Evolutionary conservation across 108 stramenopile genomes (phyloP), one percentile per base, ranked within the genome.

Genomic region (Conticribra guillardii): DNA sequence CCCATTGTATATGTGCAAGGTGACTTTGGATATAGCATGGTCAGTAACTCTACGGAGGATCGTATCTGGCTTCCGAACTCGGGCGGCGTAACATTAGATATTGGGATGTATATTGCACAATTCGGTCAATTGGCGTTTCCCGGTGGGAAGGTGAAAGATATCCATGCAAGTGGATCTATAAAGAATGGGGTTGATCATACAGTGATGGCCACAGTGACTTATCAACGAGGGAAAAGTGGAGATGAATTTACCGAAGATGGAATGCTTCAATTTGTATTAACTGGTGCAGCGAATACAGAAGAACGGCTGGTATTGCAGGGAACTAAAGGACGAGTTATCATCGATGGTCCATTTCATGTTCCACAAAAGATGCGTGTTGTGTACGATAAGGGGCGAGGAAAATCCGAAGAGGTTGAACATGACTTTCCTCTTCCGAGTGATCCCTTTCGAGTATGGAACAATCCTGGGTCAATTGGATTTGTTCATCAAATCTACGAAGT

Each of bases 331-430:
- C 79, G 89, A 7, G 76, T 88, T 48, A 57, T 79, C 16, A 26
- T 90, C n/a, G 83, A 85, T 30, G 48, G 80, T 11, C 87, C 87
- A 7, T 79, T 80, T 22, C 89, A 90, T 51, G 84, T 82, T 27
- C 89, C 87, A 9, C 83, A 83, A 28, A 27, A 58, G 15, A 52
- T 90, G 7, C 56, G 76, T 29, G 64, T 90, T 1, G 3, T 57
- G 15, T 77, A 69, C 45, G 58, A 72, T 62, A 27, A 54, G 27
- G 86, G 87, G 4, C 69, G 88, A 52, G 84, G 86, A 26, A 49
- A 66, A 45, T 33, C 63, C 0, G 31, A 31, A 3, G 84, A 78
- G 45, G 21, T 50, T 0, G 48, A 79, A 0, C 64, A 62, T 26
- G 67, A 82, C 17, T 84, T 69, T 60, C 84, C 84, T 30, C 54